Evolutionary conservation across 2,329 filamentous ascomycete species (phyloP), one percentile per base, ranked within the genome.

Genomic region (Claviceps cyperi): DNA sequence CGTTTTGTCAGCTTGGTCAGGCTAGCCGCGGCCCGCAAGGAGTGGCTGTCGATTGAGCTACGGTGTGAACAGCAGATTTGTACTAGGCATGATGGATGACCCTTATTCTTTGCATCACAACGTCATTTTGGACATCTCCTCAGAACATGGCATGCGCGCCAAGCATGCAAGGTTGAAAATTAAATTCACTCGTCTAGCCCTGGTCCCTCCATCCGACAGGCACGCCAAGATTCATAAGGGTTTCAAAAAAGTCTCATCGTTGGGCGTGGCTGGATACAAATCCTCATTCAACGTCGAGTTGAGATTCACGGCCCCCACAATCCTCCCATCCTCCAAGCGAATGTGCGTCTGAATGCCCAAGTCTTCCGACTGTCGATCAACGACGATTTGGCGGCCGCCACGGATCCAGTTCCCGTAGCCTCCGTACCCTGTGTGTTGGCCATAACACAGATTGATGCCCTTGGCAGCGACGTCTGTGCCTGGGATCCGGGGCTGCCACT

Each of bases 401-500:
- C 82, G 73, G 9, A 74, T 73, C 76, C 77, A 84, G 41, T 70
- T 68, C 0, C 81, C 78, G 55, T 86, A 86, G 0, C 83, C 83
- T 0, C 82, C 83, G 50, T 86, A 86, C 0, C 83, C 83, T 0
- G 78, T 74, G 54, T 82, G 81, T 55, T 83, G 77, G 5, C 80
- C 79, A 57, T 81, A 84, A 54, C 73, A 76, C 8, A 76, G 54
- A 45, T 70, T 66, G 19, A 70, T 57, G 1, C 70, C 71, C 50
- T 69, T 72, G 0, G 70, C 73, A 0, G 53, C 46, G 3, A 67
- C 54, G 0, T 57, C 53, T 57, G 67, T 63, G 1, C 59, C 63
- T 2, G 58, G 56, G 0, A 67, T 61, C 1, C 59, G 54, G 1
- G 66, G 59, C 11, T 72, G 62, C 72, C 71, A 76, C 52, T 66